Base-by-base conservation (phyloP, 768 basidiomycete species). In the Cyclocybe aegerita region DNA sequence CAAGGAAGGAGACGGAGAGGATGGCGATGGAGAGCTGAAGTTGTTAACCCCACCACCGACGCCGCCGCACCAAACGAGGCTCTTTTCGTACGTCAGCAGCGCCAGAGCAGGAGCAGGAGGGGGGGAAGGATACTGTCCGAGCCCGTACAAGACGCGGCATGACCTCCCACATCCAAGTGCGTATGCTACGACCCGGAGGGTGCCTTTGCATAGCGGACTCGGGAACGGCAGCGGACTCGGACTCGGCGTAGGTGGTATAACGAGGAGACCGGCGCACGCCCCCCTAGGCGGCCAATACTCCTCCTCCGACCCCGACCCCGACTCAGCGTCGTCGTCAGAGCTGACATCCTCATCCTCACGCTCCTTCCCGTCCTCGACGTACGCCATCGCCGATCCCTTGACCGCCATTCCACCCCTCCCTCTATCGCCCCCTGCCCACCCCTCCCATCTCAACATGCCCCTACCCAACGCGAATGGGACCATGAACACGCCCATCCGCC, bases 1-100 rank as follows among this genome's bases (percentile, higher is more conserved):
- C 3, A 52, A 39, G 9, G 53, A 60, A 23, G 52, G 50, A 14
- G 62, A 52, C 9, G 62, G 48, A 4, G 57, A 57, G 0, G 61
- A 48, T 2, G 58, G 55, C 16, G 57, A 61, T 9, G 59, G 54
- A 8, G 63, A 62, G 2, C 34, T 56, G 50, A 53, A 60, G 12
- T 42, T 61, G 29, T 35, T 61, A 4, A 67, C 64, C 5, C 65
- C 64, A 0, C 65, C 62, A 1, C 58, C 63, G 30, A 65, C 65
- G 8, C 65, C 65, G 16, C 60, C 59, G 23, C 56, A 50, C 35
- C 55, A 55, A 7, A 46, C 59, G 43, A 43, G 54, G 15, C 50
- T 52, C 12, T 59, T 57, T 15, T 49, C 55, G 12, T 38, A 39
- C 16, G 32, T 35, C 29, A 34, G 33, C 30, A 48, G 55, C n/a